Evolutionary conservation across 768 basidiomycete species (phyloP).

Genomic region (Calocybe cyanea): DNA sequence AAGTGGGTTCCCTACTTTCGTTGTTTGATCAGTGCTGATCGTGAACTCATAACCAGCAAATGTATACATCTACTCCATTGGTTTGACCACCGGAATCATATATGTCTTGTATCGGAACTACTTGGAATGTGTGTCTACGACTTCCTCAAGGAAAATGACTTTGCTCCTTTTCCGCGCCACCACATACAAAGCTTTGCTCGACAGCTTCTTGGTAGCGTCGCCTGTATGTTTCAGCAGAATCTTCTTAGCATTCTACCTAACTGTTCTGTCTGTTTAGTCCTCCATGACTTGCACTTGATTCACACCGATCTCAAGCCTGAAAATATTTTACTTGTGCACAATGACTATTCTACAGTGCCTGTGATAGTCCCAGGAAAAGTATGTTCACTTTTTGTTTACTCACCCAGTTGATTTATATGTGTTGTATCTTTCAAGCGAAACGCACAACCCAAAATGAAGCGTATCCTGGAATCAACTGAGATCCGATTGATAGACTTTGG

Average conservation of each 20-base stretch:
- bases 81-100: slow-evolving; percentile 97
- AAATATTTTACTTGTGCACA: slow-evolving; percentile 92
- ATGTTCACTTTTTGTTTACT: slow-evolving; percentile 13
- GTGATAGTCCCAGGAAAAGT: slow-evolving; percentile 69
- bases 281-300: slow-evolving; percentile 86
- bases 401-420: slow-evolving; percentile 10
- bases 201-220: slow-evolving; percentile 88
- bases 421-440: slow-evolving; percentile 43
- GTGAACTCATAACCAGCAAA: slow-evolving; percentile 56
- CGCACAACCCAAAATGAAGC: slow-evolving; percentile 63
- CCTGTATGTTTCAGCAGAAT: slow-evolving; percentile 60
- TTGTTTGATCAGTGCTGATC: slow-evolving; percentile 15
- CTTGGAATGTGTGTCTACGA: slow-evolving; percentile 98
- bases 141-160: slow-evolving; percentile 97
- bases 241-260: slow-evolving; percentile 5
- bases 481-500: slow-evolving; percentile 98
- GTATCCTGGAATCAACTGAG: slow-evolving; percentile 80
- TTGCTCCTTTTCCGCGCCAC: slow-evolving; percentile 91
- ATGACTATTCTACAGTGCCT: slow-evolving; percentile 62
- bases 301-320: slow-evolving; percentile 99
- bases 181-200: slow-evolving; percentile 96
- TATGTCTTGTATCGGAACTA: slow-evolving; percentile 94
- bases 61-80: slow-evolving; percentile 93
- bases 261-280: slow-evolving; percentile 47
- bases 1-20: slow-evolving; percentile 56